Evolutionary conservation across 2,329 filamentous ascomycete species (phyloP).

Genomic region (Pseudogymnoascus sp.): DNA sequence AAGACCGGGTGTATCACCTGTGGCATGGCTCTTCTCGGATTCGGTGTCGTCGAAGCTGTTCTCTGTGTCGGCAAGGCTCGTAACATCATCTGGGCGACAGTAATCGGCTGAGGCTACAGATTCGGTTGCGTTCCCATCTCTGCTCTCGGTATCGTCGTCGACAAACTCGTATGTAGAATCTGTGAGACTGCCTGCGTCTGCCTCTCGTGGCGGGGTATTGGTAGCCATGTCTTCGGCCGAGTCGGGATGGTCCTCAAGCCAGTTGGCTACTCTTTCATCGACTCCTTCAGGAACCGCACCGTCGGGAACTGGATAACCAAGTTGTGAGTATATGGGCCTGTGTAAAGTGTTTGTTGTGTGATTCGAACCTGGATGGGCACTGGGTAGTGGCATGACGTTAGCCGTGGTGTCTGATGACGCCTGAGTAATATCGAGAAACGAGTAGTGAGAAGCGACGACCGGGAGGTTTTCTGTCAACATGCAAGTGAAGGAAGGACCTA

Average conservation of each 20-base stretch:
- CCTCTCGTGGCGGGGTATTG: slow-evolving; percentile 20
- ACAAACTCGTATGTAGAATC: slow-evolving; percentile 31
- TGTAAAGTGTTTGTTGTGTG: slow-evolving; percentile 13
- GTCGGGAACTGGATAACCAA: slow-evolving; percentile 18
- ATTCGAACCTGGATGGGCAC: slow-evolving; percentile 17
- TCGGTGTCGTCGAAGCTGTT: slow-evolving; percentile 28
- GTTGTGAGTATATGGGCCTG: slow-evolving; percentile 15
- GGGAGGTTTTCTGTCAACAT: background rate
- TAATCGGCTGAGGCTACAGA: slow-evolving; percentile 31
- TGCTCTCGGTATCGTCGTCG: slow-evolving; percentile 30
- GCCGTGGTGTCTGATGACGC: slow-evolving; percentile 18
- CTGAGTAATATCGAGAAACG: background rate
- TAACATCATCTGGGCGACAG: slow-evolving; percentile 29
- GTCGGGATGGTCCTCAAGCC: slow-evolving; percentile 24
- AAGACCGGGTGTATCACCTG: slow-evolving; percentile 18
- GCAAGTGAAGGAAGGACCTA: slow-evolving; percentile 4
- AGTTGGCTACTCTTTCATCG: slow-evolving; percentile 25
- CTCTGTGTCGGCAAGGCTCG: slow-evolving; percentile 31
- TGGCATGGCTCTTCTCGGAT: slow-evolving; percentile 21
- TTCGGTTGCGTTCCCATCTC: slow-evolving; percentile 29
- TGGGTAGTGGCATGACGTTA: slow-evolving; percentile 28
- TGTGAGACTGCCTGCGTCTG: slow-evolving; percentile 26
- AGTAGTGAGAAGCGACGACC: background rate
- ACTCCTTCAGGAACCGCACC: slow-evolving; percentile 10
- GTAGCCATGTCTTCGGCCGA: slow-evolving; percentile 21